These are phyloP conservation scores for Plasmodium adleri DNA, from an alignment of 169 alveolate genomes.

Conservation along the genomic window DNA sequence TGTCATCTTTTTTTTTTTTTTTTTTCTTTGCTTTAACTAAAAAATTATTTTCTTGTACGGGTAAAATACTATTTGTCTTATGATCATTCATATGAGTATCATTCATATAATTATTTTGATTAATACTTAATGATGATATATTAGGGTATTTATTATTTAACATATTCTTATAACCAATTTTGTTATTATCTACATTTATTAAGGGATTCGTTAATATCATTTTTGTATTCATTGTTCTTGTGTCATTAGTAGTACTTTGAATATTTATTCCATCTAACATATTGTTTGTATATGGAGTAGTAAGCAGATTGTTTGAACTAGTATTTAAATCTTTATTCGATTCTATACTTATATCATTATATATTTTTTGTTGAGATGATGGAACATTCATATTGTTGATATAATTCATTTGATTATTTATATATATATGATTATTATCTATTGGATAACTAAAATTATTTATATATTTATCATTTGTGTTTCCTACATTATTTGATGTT, in stretches of 20 bases:
- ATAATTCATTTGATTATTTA: slow-evolving; percentile 2
- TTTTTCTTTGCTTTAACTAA: neutral
- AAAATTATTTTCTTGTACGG: neutral
- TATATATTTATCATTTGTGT: neutral
- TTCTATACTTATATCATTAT: neutral
- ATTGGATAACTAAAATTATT: neutral
- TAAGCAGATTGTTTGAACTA: neutral
- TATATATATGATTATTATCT: neutral
- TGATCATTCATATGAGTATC: neutral
- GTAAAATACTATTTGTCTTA: neutral
- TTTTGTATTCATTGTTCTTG: neutral
- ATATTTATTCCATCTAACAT: neutral
- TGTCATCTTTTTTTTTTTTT: neutral
- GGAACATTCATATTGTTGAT: neutral
- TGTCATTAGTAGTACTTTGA: neutral
- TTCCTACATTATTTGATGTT: neutral
- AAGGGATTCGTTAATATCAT: neutral
- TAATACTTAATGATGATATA: too few relatives aligned
- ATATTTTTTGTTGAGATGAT: neutral
- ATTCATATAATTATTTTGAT: neutral
- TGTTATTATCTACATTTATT: neutral
- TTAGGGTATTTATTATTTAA: too few relatives aligned
- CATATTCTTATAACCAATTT: neutral
- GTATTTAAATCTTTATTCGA: slow-evolving; percentile 1
- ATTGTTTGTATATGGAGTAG: neutral